phyloP scores from a whole-genome alignment of 108 stramenopile genomes.

The Mayamaea pseudoterrestris region DNA sequence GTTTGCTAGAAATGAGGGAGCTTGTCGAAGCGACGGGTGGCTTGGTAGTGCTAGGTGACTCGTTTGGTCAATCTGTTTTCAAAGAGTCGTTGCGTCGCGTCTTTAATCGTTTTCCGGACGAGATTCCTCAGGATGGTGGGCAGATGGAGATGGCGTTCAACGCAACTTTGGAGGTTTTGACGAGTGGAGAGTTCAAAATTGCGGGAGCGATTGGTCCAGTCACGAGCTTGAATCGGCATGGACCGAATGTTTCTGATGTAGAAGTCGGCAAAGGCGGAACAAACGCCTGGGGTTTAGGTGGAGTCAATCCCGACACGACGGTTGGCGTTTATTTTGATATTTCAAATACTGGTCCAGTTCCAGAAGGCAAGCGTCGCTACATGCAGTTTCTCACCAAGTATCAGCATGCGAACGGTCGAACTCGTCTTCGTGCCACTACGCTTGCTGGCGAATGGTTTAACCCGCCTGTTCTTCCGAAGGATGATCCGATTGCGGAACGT shows the following conservation, averaged over 20 bases:
- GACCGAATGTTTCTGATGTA: constrained; percentile 85
- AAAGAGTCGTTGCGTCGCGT: constrained; percentile 94
- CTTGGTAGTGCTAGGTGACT: constrained; percentile 94
- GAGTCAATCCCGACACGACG: constrained; percentile 90
- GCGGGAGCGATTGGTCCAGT: constrained; percentile 80
- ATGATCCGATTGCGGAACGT: constrained; percentile 18
- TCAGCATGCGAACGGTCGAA: constrained; percentile 86
- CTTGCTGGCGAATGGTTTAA: constrained; percentile 92
- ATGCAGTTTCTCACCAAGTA: constrained; percentile 98
- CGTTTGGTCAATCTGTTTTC: constrained; percentile 94
- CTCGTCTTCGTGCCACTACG: constrained; percentile 91
- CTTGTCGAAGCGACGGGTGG: constrained; percentile 94
- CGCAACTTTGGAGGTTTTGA: constrained; percentile 85
- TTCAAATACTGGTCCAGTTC: constrained; percentile 70
- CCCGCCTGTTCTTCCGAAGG: constrained; percentile 40
- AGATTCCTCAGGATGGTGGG: constrained; percentile 80
- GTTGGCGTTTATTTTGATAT: constrained; percentile 98
- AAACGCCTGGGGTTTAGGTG: constrained; percentile 94
- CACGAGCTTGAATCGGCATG: constrained; percentile 79
- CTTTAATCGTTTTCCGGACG: constrained; percentile 78
- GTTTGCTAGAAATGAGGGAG: constrained; percentile 91
- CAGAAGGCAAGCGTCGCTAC: constrained; percentile 79
- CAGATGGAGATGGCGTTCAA: constrained; percentile 89
- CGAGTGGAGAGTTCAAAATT: constrained; percentile 90
- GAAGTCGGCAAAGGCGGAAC: constrained; percentile 97